Conservation (phyloP, 2,329 filamentous ascomycete species). For the Aciculosporium take region DNA sequence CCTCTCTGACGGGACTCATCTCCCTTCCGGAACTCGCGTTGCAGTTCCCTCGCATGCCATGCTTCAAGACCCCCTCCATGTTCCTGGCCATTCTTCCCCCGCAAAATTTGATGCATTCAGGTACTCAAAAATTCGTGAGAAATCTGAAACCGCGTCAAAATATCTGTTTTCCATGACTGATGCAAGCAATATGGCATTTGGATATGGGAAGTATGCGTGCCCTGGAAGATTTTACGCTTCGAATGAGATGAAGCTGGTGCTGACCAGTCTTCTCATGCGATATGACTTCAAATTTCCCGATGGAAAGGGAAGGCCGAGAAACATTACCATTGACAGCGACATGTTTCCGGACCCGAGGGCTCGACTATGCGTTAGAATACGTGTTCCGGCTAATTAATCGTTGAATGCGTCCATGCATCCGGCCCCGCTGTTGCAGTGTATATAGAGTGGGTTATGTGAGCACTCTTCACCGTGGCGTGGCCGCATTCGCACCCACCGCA, state of each 20-base stretch:
- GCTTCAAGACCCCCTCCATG: constrained; percentile 11
- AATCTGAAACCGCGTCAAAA: constrained; percentile 15
- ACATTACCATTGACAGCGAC: neutral
- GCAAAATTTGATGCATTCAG: constrained; percentile 29
- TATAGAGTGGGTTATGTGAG: too few relatives aligned
- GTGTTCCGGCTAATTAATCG: neutral
- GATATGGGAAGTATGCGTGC: constrained; percentile 31
- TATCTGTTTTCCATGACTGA: constrained; percentile 33
- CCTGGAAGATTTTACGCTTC: constrained; percentile 32
- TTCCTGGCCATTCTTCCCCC: constrained; percentile 16
- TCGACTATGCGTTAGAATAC: neutral
- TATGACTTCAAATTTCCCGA: constrained; percentile 28
- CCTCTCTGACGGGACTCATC: constrained; percentile 4
- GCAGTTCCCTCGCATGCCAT: constrained; percentile 1
- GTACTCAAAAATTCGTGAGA: constrained; percentile 25
- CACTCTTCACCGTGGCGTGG: too few relatives aligned
- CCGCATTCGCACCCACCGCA: too few relatives aligned
- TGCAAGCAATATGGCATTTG: constrained; percentile 33
- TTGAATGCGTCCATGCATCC: too few relatives aligned
- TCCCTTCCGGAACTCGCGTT: constrained; percentile 2
- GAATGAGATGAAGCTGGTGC: constrained; percentile 34
- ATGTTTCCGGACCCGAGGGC: neutral
- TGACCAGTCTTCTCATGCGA: constrained; percentile 31
- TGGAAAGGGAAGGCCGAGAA: neutral
- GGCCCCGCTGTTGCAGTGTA: too few relatives aligned